Evolutionary conservation across 2,329 filamentous ascomycete species (phyloP).

Genomic region (Colletotrichum coccodes): DNA sequence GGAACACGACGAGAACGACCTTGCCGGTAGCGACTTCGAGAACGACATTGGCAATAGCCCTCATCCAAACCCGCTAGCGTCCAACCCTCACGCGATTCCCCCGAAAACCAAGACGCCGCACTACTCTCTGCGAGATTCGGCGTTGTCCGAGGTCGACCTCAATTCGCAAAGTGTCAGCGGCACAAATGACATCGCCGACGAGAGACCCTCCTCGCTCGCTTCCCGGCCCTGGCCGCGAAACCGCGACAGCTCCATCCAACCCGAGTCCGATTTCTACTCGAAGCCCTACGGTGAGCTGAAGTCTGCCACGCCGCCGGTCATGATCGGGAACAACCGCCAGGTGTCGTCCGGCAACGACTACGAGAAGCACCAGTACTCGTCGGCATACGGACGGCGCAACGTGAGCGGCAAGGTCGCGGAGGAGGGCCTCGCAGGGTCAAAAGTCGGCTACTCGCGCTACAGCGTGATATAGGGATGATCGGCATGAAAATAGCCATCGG

Average conservation of each 20-base stretch:
- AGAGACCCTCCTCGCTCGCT: conserved; percentile 37
- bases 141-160: conserved; percentile 56
- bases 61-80: conserved; percentile 64
- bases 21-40: conserved; percentile 37
- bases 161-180: conserved; percentile 55
- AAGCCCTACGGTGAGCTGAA: conserved; percentile 70
- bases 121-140: conserved; percentile 39
- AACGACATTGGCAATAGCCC: conserved; percentile 34
- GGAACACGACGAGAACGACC: conserved; percentile 47
- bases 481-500: background rate
- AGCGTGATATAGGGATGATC: conserved; percentile 31
- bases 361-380: conserved; percentile 41
- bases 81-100: conserved; percentile 52
- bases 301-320: conserved; percentile 62
- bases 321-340: conserved; percentile 62
- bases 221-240: conserved; percentile 37
- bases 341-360: conserved; percentile 70
- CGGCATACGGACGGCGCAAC: conserved; percentile 60
- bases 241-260: conserved; percentile 60
- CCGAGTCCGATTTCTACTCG: conserved; percentile 59
- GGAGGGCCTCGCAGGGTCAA: conserved; percentile 67
- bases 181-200: conserved; percentile 58
- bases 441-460: conserved; percentile 34
- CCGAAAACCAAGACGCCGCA: conserved; percentile 44
- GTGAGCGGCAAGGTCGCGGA: conserved; percentile 80